Conservation (phyloP, 306 rosid genomes). For the Cucurbita maxima region DNA sequence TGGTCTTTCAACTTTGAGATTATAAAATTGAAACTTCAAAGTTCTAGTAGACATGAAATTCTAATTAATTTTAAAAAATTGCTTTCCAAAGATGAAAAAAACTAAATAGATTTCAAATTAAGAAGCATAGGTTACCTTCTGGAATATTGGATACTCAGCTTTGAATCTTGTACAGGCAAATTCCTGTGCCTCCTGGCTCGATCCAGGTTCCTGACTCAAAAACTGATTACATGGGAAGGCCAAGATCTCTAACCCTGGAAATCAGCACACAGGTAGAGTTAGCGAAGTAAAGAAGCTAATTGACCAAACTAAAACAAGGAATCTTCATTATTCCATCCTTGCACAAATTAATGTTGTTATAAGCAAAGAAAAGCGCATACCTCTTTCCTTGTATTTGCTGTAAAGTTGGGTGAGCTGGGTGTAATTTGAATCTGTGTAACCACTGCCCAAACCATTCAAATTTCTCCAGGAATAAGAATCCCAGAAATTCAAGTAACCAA, state of each 20-base stretch:
- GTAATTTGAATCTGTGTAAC: conserved; percentile 66
- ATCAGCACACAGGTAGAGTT: not conserved
- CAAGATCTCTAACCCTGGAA: conserved; percentile 75
- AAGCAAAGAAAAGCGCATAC: conserved; percentile 14
- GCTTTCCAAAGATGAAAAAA: too few relatives aligned
- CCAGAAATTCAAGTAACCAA: not conserved
- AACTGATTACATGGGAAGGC: conserved; percentile 98
- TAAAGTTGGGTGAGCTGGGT: conserved; percentile 72
- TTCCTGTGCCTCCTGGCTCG: conserved; percentile 53
- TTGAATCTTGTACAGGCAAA: conserved; percentile 76
- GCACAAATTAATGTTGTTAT: not conserved
- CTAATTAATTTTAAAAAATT: too few relatives aligned
- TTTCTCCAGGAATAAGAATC: not conserved
- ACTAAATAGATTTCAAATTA: too few relatives aligned
- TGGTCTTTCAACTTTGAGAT: too few relatives aligned
- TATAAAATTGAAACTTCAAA: too few relatives aligned
- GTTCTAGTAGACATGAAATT: too few relatives aligned
- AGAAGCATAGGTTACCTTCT: conserved; percentile 34
- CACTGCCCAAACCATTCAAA: conserved; percentile 26
- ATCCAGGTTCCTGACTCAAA: conserved; percentile 70
- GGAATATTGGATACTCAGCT: conserved; percentile 81
- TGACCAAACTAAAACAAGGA: not conserved
- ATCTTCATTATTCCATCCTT: not conserved
- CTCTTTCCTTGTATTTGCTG: conserved; percentile 48
- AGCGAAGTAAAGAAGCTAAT: not conserved